phyloP scores from a whole-genome alignment of 164 flowering plant genomes.

The Santalum album region DNA sequence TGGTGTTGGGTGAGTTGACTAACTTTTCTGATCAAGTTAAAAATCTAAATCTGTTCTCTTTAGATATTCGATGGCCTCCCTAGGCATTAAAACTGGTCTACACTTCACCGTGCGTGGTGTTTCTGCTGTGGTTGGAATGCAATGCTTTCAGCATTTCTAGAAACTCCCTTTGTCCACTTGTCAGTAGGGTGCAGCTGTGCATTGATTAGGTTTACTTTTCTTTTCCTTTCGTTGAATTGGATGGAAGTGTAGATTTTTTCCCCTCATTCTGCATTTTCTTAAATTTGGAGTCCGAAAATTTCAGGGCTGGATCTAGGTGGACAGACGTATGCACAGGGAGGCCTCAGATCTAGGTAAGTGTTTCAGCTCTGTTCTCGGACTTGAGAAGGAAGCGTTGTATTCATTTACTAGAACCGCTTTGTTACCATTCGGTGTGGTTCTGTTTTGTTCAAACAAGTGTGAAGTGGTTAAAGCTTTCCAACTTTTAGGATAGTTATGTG shows the following conservation, averaged over 20 bases:
- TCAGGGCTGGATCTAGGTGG: not conserved
- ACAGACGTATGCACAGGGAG: not conserved
- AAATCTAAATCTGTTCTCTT: not conserved
- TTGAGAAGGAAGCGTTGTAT: not conserved
- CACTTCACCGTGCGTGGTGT: too few relatives aligned
- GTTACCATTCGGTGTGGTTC: not conserved
- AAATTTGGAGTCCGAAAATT: not conserved
- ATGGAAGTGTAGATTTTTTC: not conserved
- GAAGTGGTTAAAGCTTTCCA: too few relatives aligned
- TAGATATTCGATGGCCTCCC: not conserved
- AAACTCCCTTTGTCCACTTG: too few relatives aligned
- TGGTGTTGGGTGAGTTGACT: slow-evolving; percentile 40
- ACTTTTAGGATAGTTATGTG: too few relatives aligned
- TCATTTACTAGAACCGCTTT: not conserved
- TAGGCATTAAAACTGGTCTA: too few relatives aligned
- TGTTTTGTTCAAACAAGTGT: not conserved
- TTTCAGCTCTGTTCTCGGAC: not conserved
- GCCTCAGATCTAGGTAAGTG: not conserved
- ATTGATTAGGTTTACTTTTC: too few relatives aligned
- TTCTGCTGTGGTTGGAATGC: too few relatives aligned
- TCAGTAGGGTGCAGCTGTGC: not conserved
- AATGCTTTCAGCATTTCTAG: too few relatives aligned
- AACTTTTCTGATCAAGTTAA: slow-evolving; percentile 11
- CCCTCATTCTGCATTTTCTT: not conserved
- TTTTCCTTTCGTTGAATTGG: not conserved